Evolutionary conservation across 805 yeast genomes (phyloP).

Genomic region (Pichia phayaonensis): DNA sequence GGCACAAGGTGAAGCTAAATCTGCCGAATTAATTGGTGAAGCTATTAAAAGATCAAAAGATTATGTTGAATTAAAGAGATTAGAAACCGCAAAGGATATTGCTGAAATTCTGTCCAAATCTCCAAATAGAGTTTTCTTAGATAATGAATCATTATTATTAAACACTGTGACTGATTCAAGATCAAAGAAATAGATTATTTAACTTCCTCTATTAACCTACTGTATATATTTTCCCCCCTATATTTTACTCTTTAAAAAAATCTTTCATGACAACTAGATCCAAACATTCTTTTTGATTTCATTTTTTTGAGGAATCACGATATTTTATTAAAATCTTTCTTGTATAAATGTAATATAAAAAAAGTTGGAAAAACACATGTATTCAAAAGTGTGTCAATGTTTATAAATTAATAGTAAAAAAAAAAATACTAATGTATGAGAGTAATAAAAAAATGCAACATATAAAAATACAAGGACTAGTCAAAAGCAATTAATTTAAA

Average conservation of each 20-base stretch:
- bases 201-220: not conserved
- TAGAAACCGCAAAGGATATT: conserved; percentile 95
- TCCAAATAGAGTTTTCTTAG: conserved; percentile 87
- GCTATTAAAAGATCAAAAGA: conserved; percentile 95
- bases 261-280: not conserved
- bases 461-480: not conserved
- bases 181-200: conserved; percentile 26
- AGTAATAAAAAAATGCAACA: not conserved
- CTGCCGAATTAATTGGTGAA: conserved; percentile 97
- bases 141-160: conserved; percentile 84
- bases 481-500: not conserved
- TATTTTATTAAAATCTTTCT: not conserved
- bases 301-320: not conserved
- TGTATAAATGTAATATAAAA: not conserved
- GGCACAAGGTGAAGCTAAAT: conserved; percentile 97
- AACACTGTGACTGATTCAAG: conserved; percentile 82
- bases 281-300: not conserved
- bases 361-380: not conserved
- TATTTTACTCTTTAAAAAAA: not conserved
- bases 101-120: conserved; percentile 78
- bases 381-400: not conserved
- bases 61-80: conserved; percentile 91
- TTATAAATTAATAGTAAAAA: not conserved
- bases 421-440: not conserved
- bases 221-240: not conserved